Evolutionary conservation across 768 basidiomycete species (phyloP).

Genomic region (Amanita inopinata): DNA sequence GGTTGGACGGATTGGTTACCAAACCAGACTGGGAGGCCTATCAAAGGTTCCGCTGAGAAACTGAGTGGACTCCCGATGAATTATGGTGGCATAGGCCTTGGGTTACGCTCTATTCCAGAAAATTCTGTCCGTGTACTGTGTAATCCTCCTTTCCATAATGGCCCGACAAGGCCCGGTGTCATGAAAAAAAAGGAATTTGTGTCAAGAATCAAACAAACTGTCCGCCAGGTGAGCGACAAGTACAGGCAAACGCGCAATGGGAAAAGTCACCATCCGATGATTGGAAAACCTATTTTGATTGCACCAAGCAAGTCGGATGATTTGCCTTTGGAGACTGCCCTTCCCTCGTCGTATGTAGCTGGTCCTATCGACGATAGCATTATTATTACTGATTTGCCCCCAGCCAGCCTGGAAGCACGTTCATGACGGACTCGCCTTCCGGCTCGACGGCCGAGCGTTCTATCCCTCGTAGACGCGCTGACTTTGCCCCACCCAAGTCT

Average conservation of each 20-base stretch:
- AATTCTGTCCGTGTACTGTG: constrained; percentile 28
- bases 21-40: neutral
- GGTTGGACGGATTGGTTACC: constrained; percentile 13
- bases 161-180: constrained; percentile 35
- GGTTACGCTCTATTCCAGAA: constrained; percentile 40
- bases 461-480: constrained; percentile 56
- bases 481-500: constrained; percentile 56
- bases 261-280: constrained; percentile 35
- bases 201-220: constrained; percentile 50
- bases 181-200: constrained; percentile 68
- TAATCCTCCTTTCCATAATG: constrained; percentile 12
- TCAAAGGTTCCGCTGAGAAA: no score
- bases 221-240: constrained; percentile 60
- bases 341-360: constrained; percentile 23
- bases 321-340: constrained; percentile 19
- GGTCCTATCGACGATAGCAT: neutral
- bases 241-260: constrained; percentile 28
- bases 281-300: constrained; percentile 47
- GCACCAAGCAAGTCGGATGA: constrained; percentile 15
- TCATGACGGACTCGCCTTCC: constrained; percentile 52
- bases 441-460: constrained; percentile 56
- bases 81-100: constrained; percentile 33
- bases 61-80: no score
- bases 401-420: constrained; percentile 36
- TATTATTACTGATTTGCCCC: neutral